Conservation (phyloP, 805 yeast species). For the Zygoascus bituminiphila region DNA sequence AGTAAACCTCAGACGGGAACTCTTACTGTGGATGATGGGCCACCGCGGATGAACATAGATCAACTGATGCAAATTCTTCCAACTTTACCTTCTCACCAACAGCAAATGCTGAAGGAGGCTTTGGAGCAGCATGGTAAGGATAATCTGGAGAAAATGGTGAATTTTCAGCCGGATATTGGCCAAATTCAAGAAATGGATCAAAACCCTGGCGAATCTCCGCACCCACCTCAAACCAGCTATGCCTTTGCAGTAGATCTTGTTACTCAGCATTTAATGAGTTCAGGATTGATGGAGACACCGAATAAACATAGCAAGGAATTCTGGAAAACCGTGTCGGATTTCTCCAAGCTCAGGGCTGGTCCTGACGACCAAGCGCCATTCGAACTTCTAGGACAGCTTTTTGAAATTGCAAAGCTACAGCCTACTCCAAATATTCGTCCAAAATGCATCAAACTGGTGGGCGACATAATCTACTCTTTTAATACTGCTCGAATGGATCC, state of each 20-base stretch:
- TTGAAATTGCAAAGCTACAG: conserved; percentile 18
- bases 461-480: conserved; percentile 18
- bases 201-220: background rate
- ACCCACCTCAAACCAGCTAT: background rate
- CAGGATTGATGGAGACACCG: conserved; percentile 2
- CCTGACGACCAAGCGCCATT: conserved; percentile 13
- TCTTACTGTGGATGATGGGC: background rate
- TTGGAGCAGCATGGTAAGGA: conserved; percentile 1
- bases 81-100: conserved; percentile 5
- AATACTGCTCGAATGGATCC: conserved; percentile 18
- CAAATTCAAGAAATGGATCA: background rate
- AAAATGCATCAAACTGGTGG: conserved; percentile 15
- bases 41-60: background rate
- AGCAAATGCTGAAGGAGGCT: background rate
- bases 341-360: conserved; percentile 5
- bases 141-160: background rate
- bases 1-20: background rate
- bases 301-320: conserved; percentile 4
- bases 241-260: background rate
- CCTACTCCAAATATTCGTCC: conserved; percentile 4
- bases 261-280: background rate
- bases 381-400: conserved; percentile 14
- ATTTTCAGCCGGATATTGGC: background rate
- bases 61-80: conserved; percentile 1
- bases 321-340: conserved; percentile 10